phyloP scores from a whole-genome alignment of 2,329 filamentous ascomycete genomes.

The Fusarium lyarnte region DNA sequence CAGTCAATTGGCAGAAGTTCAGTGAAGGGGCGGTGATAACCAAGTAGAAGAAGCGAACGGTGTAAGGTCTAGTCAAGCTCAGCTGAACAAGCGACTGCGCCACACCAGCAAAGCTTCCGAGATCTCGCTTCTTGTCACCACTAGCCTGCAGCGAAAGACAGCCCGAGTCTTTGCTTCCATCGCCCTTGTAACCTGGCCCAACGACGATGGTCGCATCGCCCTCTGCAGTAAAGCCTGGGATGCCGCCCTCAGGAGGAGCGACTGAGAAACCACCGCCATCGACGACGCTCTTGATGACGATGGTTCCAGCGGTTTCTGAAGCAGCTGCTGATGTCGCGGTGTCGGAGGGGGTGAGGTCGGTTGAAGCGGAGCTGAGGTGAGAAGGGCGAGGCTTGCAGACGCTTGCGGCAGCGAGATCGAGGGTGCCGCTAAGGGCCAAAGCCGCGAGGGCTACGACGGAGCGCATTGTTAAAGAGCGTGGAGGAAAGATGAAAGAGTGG shows the following conservation, averaged over 20 bases:
- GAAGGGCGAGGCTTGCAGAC: neutral
- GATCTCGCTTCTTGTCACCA: neutral
- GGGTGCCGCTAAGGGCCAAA: neutral
- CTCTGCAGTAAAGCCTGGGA: neutral
- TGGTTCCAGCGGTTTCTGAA: neutral
- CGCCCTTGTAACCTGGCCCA: constrained; percentile 6
- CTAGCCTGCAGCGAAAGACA: neutral
- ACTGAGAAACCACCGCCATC: neutral
- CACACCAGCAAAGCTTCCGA: neutral
- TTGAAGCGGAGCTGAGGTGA: neutral
- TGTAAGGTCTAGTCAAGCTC: constrained; percentile 10
- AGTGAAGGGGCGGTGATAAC: neutral
- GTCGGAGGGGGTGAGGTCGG: neutral
- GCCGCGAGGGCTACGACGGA: neutral
- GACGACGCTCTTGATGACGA: neutral
- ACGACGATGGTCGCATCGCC: neutral
- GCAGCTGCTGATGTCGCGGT: neutral
- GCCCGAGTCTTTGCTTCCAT: neutral
- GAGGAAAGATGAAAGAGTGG: neutral
- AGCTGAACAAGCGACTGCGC: constrained; percentile 8
- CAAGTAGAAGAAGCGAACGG: constrained; percentile 23
- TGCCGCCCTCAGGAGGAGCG: neutral
- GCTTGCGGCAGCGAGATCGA: neutral
- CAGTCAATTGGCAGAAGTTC: constrained; percentile 14
- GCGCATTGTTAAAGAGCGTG: neutral